A percentile compares a stretch with the other conserved stretches of the same genome.
phyloP scores from a whole-genome alignment of 352 stramenopile genomes.

The Phytophthora podocarpi region DNA sequence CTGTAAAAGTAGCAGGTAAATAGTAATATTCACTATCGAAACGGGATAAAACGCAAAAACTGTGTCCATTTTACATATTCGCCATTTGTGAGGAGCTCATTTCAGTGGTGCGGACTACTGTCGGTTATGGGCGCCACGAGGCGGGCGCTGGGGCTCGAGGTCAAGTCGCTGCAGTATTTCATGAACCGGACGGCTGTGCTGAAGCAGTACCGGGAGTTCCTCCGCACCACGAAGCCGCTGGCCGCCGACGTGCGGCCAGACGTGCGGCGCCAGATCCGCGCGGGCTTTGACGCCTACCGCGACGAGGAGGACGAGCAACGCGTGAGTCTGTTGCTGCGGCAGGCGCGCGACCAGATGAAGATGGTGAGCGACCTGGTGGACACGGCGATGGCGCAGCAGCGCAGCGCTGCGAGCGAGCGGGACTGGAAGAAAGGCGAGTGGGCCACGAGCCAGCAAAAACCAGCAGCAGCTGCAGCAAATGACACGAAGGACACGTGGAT shows the following conservation, averaged over 20 bases:
- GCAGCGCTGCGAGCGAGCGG: constrained; percentile 5
- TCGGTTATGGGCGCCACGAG: constrained; percentile 28
- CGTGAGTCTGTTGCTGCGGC: constrained; percentile 51
- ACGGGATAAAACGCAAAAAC: no score
- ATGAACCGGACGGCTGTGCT: constrained; percentile 68
- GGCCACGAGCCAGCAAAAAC: constrained; percentile 2
- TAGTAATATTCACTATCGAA: no score
- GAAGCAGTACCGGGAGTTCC: constrained; percentile 67
- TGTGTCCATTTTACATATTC: no score
- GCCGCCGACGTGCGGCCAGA: constrained; percentile 47
- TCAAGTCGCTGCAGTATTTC: constrained; percentile 82
- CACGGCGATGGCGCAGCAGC: constrained; percentile 60
- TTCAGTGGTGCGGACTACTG: no score
- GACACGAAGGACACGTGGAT: constrained; percentile 43
- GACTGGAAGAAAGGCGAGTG: constrained; percentile 36
- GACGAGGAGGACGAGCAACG: constrained; percentile 58
- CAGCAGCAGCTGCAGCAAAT: not conserved
- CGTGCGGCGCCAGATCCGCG: constrained; percentile 67
- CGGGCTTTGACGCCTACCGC: constrained; percentile 57
- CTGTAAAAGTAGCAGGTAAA: no score
- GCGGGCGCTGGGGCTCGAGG: constrained; percentile 32
- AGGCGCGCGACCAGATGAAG: constrained; percentile 67
- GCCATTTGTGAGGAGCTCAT: no score
- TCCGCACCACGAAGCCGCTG: constrained; percentile 62
- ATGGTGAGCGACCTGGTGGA: constrained; percentile 75